Evolutionary conservation across 1,284 basidiomycete species (phyloP).

Genomic region (Peniophora sp.): DNA sequence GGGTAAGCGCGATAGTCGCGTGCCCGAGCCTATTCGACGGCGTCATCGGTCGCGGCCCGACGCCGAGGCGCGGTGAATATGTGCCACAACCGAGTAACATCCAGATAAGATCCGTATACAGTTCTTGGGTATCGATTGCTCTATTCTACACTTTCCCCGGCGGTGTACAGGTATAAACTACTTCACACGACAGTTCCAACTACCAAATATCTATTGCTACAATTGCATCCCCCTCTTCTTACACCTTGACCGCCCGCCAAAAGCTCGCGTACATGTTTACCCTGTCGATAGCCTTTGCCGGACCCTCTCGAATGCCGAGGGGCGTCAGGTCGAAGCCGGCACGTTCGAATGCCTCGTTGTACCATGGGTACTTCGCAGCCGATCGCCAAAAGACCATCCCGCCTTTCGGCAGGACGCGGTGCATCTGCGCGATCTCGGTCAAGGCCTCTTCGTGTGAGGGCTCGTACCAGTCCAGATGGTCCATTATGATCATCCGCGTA

Average conservation of each 20-base stretch:
- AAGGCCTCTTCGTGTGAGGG: conserved; percentile 53
- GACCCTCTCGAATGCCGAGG: conserved; percentile 33
- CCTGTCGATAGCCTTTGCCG: conserved; percentile 44
- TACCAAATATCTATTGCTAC: too few relatives aligned
- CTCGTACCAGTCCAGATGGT: conserved; percentile 74
- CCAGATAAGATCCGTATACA: background rate
- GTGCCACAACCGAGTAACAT: background rate
- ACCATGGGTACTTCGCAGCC: conserved; percentile 72
- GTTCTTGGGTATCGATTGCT: background rate
- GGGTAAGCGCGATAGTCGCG: too few relatives aligned
- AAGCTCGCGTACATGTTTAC: conserved; percentile 44
- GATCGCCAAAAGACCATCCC: conserved; percentile 69
- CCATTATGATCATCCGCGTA: conserved; percentile 72
- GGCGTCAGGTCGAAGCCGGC: conserved; percentile 40
- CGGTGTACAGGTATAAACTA: background rate
- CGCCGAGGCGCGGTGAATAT: too few relatives aligned
- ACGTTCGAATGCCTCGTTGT: conserved; percentile 47
- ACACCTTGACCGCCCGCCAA: conserved; percentile 2
- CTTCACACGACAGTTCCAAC: too few relatives aligned
- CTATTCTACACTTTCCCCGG: background rate
- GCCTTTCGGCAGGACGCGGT: conserved; percentile 51
- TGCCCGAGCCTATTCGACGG: too few relatives aligned
- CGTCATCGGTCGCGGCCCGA: too few relatives aligned
- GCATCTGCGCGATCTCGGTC: conserved; percentile 56
- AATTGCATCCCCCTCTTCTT: too few relatives aligned